phyloP scores from a whole-genome alignment of 2,329 filamentous ascomycete species.

The Penicillium sp. region DNA sequence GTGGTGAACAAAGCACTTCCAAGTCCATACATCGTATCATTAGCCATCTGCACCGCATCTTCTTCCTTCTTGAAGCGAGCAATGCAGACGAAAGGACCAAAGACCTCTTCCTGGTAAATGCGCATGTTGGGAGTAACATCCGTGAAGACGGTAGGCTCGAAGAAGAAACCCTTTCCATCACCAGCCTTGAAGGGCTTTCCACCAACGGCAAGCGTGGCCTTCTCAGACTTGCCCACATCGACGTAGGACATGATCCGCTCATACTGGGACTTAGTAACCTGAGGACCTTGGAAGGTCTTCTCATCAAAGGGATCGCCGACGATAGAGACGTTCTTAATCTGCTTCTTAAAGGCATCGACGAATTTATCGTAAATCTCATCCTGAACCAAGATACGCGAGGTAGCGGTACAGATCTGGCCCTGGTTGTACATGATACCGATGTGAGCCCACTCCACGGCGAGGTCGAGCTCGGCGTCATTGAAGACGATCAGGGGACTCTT shows the following conservation, averaged over 20 bases:
- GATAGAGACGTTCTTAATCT: conserved; percentile 26
- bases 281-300: conserved; percentile 26
- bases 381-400: conserved; percentile 31
- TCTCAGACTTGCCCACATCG: conserved; percentile 35
- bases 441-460: conserved; percentile 68
- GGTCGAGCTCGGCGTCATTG: conserved; percentile 63
- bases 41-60: conserved; percentile 37
- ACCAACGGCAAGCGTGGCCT: conserved; percentile 33
- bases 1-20: conserved; percentile 41
- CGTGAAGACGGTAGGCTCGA: conserved; percentile 33
- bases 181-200: conserved; percentile 29
- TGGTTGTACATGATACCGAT: conserved; percentile 49
- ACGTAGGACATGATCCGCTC: conserved; percentile 27
- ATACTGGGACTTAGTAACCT: conserved; percentile 27
- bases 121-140: conserved; percentile 34
- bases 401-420: conserved; percentile 37
- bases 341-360: conserved; percentile 22
- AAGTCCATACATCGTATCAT: conserved; percentile 41
- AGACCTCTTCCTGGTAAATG: conserved; percentile 43
- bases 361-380: conserved; percentile 25
- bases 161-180: conserved; percentile 32
- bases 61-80: conserved; percentile 36
- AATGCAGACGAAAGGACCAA: conserved; percentile 41
- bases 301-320: conserved; percentile 39
- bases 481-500: conserved; percentile 66